Conservation (phyloP, 345 rosid species). For the Ceriops zippeliana region DNA sequence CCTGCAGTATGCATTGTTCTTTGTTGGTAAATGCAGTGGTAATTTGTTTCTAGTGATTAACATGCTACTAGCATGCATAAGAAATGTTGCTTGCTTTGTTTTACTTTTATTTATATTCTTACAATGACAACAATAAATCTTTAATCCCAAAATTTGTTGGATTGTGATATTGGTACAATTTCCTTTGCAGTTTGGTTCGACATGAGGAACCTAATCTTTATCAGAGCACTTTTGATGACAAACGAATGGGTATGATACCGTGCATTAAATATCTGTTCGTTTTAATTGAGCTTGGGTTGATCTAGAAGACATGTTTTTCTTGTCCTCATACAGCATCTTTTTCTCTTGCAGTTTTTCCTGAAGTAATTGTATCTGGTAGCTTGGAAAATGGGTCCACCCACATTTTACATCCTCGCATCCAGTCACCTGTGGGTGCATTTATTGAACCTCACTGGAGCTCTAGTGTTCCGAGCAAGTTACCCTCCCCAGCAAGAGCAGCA, state of each 20-base stretch:
- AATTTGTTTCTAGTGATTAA: constrained; percentile 1
- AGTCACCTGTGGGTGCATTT: constrained; percentile 20
- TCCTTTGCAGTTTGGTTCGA: constrained; percentile 41
- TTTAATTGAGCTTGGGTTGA: constrained; percentile 12
- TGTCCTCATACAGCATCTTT: constrained; percentile 26
- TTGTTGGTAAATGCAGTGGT: background rate
- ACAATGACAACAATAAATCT: no score
- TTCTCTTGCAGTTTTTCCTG: constrained; percentile 37
- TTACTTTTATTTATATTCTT: background rate
- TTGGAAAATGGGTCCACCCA: constrained; percentile 15
- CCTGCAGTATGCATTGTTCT: constrained; percentile 5
- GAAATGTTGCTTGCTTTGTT: constrained; percentile 4
- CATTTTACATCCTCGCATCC: constrained; percentile 12
- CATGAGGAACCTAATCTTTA: constrained; percentile 43
- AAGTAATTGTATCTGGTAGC: constrained; percentile 18
- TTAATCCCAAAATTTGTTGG: no score
- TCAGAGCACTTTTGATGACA: constrained; percentile 43
- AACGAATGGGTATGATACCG: constrained; percentile 45
- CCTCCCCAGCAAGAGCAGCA: constrained; percentile 51
- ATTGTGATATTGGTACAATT: background rate
- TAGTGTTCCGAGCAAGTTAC: constrained; percentile 65
- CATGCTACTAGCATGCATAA: constrained; percentile 7
- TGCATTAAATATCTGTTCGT: constrained; percentile 6
- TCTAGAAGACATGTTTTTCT: constrained; percentile 1
- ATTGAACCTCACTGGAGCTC: constrained; percentile 28